These are phyloP conservation scores for Wickerhamiella lipophila DNA, from an alignment of 805 yeast genomes.

Conservation along the genomic window DNA sequence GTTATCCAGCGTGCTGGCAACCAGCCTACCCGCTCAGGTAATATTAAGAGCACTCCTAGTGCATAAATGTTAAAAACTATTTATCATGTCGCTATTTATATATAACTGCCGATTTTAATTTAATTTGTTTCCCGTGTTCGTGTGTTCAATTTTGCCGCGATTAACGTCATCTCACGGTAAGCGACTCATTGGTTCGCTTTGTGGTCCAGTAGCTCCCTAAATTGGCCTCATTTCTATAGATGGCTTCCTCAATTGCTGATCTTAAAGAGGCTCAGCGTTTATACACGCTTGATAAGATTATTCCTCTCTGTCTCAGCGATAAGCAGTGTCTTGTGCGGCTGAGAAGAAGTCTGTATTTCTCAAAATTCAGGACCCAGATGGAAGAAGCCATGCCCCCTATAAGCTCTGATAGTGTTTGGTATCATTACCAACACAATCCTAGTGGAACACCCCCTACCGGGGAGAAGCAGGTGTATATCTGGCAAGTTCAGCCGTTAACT, in stretches of 20 bases:
- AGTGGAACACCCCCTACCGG: neutral
- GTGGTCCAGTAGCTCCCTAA: no score
- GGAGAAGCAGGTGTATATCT: neutral
- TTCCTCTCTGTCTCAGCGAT: neutral
- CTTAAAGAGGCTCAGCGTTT: neutral
- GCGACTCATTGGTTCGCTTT: no score
- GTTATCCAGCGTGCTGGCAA: constrained; percentile 48
- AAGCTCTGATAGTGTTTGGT: neutral
- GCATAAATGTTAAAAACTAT: constrained; percentile 15
- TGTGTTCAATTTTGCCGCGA: no score
- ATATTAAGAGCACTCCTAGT: constrained; percentile 22
- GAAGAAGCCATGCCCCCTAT: constrained; percentile 2
- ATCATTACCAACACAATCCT: neutral
- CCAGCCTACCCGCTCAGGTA: constrained; percentile 36
- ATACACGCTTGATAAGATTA: neutral
- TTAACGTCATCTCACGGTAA: no score
- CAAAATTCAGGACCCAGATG: neutral
- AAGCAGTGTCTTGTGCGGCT: neutral
- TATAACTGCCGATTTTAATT: no score
- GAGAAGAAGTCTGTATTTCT: neutral
- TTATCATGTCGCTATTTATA: neutral
- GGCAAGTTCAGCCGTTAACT: neutral
- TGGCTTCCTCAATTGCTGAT: neutral
- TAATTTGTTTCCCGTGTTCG: no score
- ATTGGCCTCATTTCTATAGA: no score